A percentile compares a stretch with the other conserved stretches of the same genome.
These are phyloP conservation scores for Ophiocordyceps sinensis DNA, from an alignment of 2,329 filamentous ascomycete genomes.

Conservation along the genomic window DNA sequence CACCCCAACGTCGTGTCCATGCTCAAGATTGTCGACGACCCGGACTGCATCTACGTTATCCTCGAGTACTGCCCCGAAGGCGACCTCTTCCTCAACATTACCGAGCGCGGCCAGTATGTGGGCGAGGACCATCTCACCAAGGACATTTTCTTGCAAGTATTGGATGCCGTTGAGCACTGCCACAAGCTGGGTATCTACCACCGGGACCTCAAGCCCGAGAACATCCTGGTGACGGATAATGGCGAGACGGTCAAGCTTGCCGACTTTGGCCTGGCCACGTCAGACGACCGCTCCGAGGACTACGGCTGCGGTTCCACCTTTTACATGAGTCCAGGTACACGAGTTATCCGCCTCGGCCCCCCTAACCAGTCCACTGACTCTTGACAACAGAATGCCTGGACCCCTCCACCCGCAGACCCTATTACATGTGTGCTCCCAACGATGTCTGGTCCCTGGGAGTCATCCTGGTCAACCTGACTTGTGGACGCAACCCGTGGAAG, in stretches of 20 bases:
- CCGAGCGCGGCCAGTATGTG: conserved; percentile 83
- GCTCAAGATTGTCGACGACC: conserved; percentile 81
- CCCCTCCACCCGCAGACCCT: conserved; percentile 57
- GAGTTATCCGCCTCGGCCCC: background rate
- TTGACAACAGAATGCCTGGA: conserved; percentile 65
- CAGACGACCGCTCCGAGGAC: conserved; percentile 71
- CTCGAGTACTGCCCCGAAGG: conserved; percentile 96
- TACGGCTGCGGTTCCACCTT: conserved; percentile 98
- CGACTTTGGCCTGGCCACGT: conserved; percentile 91
- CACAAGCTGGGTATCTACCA: conserved; percentile 91
- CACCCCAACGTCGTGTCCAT: conserved; percentile 91
- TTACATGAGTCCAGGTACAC: conserved; percentile 97
- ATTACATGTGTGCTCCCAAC: conserved; percentile 85
- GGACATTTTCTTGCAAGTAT: conserved; percentile 80
- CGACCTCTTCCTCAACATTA: conserved; percentile 95
- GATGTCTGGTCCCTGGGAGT: conserved; percentile 98
- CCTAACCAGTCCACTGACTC: conserved; percentile 2
- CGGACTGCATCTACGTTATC: conserved; percentile 89
- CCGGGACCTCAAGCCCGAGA: conserved; percentile 94
- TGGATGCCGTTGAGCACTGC: conserved; percentile 94
- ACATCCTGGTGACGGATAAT: conserved; percentile 80
- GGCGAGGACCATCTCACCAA: conserved; percentile 82
- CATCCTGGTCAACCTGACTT: conserved; percentile 92
- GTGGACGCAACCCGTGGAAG: conserved; percentile 98
- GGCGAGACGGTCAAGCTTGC: conserved; percentile 89